Evolutionary conservation across 176 grass and related monocot genomes (phyloP).

Genomic region (Hordeum marinum): DNA sequence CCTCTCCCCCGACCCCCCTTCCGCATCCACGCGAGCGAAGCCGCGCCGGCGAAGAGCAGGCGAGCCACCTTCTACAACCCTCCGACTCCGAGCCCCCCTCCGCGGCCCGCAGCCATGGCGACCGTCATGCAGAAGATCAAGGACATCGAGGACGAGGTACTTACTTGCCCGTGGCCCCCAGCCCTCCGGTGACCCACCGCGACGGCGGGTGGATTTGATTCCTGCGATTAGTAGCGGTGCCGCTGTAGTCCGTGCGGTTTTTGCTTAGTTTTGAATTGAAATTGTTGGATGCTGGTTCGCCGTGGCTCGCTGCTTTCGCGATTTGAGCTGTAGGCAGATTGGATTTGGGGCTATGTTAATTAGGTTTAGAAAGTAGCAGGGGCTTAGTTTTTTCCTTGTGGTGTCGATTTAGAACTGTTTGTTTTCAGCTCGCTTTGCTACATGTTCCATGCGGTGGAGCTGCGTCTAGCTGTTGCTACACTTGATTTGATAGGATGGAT

Average conservation of each 20-base stretch:
- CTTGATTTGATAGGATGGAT: background rate
- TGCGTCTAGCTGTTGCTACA: background rate
- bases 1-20: background rate
- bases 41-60: background rate
- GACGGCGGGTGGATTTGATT: background rate
- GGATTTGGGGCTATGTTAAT: background rate
- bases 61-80: background rate
- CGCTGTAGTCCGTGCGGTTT: background rate
- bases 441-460: background rate
- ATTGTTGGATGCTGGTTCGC: background rate
- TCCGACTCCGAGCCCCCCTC: background rate
- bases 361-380: background rate
- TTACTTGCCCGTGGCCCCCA: background rate
- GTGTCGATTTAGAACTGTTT: background rate
- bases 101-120: conserved; percentile 45
- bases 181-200: background rate
- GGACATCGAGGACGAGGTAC: conserved; percentile 99
- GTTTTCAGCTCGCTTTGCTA: background rate
- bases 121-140: conserved; percentile 99
- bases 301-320: background rate
- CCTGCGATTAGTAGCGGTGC: background rate
- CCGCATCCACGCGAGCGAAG: conserved; percentile 9
- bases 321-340: background rate
- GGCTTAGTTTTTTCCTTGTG: background rate
- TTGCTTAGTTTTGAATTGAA: background rate